These are phyloP conservation scores for Echium plantagineum DNA, from an alignment of 257 asterid genomes.

Conservation along the genomic window DNA sequence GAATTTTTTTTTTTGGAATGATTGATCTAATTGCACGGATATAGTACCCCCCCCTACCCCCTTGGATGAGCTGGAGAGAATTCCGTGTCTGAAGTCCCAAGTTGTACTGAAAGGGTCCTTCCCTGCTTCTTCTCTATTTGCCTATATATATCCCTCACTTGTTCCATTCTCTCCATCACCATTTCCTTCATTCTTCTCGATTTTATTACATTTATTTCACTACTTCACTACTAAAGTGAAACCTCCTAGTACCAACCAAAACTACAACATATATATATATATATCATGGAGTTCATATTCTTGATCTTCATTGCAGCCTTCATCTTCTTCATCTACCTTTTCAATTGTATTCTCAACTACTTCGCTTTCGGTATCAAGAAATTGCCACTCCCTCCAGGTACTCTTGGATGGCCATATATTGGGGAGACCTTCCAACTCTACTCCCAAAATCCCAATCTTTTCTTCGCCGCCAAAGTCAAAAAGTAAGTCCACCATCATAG, in stretches of 20 bases:
- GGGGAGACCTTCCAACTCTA: slow-evolving; percentile 77
- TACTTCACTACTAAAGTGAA: no score
- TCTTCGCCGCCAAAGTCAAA: slow-evolving; percentile 61
- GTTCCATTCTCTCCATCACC: not conserved
- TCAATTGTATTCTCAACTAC: slow-evolving; percentile 18
- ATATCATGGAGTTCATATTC: slow-evolving; percentile 34
- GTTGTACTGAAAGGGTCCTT: slow-evolving; percentile 42
- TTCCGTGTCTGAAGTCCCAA: slow-evolving; percentile 55
- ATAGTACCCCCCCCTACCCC: not conserved
- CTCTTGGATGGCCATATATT: slow-evolving; percentile 73
- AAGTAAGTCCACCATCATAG: slow-evolving; percentile 38
- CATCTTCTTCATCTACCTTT: slow-evolving; percentile 11
- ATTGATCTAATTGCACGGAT: not conserved
- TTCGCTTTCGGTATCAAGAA: slow-evolving; percentile 20
- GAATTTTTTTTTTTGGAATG: no score
- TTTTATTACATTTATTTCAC: no score
- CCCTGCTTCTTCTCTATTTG: not conserved
- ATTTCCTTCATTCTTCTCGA: no score
- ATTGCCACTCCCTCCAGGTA: slow-evolving; percentile 71
- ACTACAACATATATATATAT: no score
- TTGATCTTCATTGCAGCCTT: slow-evolving; percentile 11
- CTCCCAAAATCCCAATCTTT: slow-evolving; percentile 64
- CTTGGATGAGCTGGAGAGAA: slow-evolving; percentile 61
- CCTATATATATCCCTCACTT: slow-evolving; percentile 2
- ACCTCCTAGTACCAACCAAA: no score